Evolutionary conservation across 108 stramenopile genomes (phyloP), one percentile per base, ranked within the genome.

Genomic region (Cyclotella sp.): DNA sequence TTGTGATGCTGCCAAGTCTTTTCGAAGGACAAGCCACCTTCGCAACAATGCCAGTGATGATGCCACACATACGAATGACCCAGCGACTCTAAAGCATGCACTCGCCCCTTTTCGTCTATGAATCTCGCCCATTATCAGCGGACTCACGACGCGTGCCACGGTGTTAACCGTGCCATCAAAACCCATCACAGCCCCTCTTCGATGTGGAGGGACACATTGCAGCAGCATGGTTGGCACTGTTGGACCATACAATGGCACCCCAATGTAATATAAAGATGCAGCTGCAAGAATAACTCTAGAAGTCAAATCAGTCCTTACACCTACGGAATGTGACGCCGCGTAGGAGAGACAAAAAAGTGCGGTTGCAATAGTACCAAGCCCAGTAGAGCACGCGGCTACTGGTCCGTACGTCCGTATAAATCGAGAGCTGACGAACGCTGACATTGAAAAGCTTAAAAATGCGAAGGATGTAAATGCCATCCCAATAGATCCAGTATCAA

Each of bases 221-320:
- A 93, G 63, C n/a, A 93, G 60, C 88, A 93, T 89, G 6, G 90
- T 90, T 19, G 92, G 92, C 16, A 93, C 77, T 18, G 90, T 81
- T n/a, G 92, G 92, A 5, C 86, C 89, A 72, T 91, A 93, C n/a
- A 93, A 64, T 3, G 92, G 87, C 9, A 90, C 90, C 54, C 92
- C 92, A 29, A 72, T 68, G 57, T 88, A 90, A 70, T 93, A 93
- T 42, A 93, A 65, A 14, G 84, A 85, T 6, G 90, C 87, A 9
- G 89, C 84, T 51, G 68, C 82, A 26, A 90, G 71, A 28, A 83
- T 65, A 15, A 73, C 54, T 10, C 40, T 42, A 24, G 67, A 11
- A 26, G 70, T 72, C 1, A 70, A 26, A 16, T 59, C 70, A 49
- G 39, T 21, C 14, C 70, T 59, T 12, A 73, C 70, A 18, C 82